Evolutionary conservation across 2,329 filamentous ascomycete species (phyloP), one percentile per base, ranked within the genome.

Genomic region (Mycosphaerella sp.): DNA sequence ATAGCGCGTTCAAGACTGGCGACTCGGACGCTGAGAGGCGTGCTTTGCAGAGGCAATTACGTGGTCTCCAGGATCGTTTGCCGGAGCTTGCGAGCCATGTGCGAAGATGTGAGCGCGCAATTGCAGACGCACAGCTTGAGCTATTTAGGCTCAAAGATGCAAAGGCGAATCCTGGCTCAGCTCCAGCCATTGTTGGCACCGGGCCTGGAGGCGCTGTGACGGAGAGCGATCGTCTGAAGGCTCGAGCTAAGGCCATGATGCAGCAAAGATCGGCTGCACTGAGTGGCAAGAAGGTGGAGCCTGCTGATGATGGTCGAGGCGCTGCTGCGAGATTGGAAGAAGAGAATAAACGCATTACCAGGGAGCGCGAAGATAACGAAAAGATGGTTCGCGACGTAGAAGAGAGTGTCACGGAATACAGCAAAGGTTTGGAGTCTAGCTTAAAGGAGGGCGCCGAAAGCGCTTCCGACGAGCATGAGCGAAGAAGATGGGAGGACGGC

Each of bases 171-270:
- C 93, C 93, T 2, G 81, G 84, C 60, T 89, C 86, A 66, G 85
- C 89, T 8, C 78, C 86, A 17, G 80, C 84, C 31, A 89, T 98
- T 59, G 82, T 97, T 55, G 93, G 93, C 44, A 97, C 92, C 57
- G 93, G 93, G 8, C 92, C 91, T 54, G 92, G 92, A 42, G 93
- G 93, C 49, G 75, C 83, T 43, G 83, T 98, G 41, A 98, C 93
- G 0, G 93, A 98, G 72, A 87, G 89, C 3, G 93, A 98, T 72
- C 84, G 92, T 51, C 81, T 97, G 62, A 97, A 96, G 76, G 93
- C 93, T 36, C 84, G 91, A 62, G 92, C 93, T 32, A 95, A 91
- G 74, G 92, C 92, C 39, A 95, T 96, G 84, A 98, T 98, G 93
- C 92, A 97, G 74, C 91, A 95, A 66, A 86, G 93, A 56, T 91